These are phyloP conservation scores for Wickerhamiella alocasiicola DNA, from an alignment of 805 yeast genomes.

Conservation along the genomic window DNA sequence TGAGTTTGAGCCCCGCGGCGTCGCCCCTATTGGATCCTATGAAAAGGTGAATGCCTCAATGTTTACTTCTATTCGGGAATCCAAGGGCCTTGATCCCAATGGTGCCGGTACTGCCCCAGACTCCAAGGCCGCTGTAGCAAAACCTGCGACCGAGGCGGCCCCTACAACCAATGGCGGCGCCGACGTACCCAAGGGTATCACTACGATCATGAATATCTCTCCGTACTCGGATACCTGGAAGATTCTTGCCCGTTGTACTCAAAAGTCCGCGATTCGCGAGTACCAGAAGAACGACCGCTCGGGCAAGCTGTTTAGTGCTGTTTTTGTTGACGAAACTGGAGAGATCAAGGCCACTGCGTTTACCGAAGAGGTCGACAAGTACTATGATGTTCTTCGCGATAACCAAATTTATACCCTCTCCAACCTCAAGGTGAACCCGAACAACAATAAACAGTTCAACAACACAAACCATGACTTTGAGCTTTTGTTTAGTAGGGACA, in stretches of 20 bases:
- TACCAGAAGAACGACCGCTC: slow-evolving; percentile 81
- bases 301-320: slow-evolving; percentile 81
- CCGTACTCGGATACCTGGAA: slow-evolving; percentile 90
- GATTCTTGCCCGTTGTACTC: slow-evolving; percentile 82
- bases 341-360: slow-evolving; percentile 95
- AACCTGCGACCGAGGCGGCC: background rate
- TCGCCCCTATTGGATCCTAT: background rate
- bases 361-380: slow-evolving; percentile 72
- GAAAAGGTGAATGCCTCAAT: background rate
- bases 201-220: slow-evolving; percentile 35
- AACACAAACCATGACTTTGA: slow-evolving; percentile 82
- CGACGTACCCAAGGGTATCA: slow-evolving; percentile 6
- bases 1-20: slow-evolving; percentile 1
- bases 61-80: background rate
- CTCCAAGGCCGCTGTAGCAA: background rate
- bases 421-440: slow-evolving; percentile 58
- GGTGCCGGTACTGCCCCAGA: background rate
- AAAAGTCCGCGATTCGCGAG: slow-evolving; percentile 74
- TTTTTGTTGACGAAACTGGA: slow-evolving; percentile 84
- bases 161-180: background rate
- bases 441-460: slow-evolving; percentile 77
- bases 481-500: slow-evolving; percentile 65
- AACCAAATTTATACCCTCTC: slow-evolving; percentile 81
- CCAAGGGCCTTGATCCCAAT: background rate
- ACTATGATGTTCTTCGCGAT: slow-evolving; percentile 64